phyloP scores from a whole-genome alignment of 2,329 filamentous ascomycete species.

The Cadophora sp. region DNA sequence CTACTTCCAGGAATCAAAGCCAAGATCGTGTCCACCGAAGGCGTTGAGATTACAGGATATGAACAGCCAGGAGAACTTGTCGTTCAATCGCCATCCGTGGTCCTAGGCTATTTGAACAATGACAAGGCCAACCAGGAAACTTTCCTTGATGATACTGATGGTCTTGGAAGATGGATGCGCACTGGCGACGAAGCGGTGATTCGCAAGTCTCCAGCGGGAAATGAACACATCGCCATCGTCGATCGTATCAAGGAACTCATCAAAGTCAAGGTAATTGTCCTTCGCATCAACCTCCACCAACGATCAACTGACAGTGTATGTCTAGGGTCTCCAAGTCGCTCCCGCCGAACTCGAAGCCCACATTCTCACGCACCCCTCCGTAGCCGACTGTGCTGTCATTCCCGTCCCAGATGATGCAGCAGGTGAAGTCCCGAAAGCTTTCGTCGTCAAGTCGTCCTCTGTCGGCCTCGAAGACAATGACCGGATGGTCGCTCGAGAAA shows the following conservation, averaged over 20 bases:
- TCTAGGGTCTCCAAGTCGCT: slow-evolving; percentile 76
- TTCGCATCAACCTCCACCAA: background rate
- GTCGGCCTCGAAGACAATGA: slow-evolving; percentile 61
- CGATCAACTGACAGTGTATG: background rate
- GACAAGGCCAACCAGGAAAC: slow-evolving; percentile 83
- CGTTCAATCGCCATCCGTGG: slow-evolving; percentile 77
- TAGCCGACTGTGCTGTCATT: slow-evolving; percentile 83
- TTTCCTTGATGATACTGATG: slow-evolving; percentile 69
- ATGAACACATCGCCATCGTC: slow-evolving; percentile 85
- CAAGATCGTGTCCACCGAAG: slow-evolving; percentile 71
- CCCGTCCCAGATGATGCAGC: slow-evolving; percentile 68
- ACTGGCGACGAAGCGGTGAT: slow-evolving; percentile 87
- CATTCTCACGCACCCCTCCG: slow-evolving; percentile 74
- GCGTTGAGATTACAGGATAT: slow-evolving; percentile 67
- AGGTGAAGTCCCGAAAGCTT: slow-evolving; percentile 72
- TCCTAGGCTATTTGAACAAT: slow-evolving; percentile 87
- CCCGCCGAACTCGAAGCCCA: slow-evolving; percentile 85
- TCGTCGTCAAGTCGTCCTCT: slow-evolving; percentile 61
- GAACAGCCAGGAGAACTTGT: slow-evolving; percentile 82
- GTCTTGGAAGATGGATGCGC: slow-evolving; percentile 68
- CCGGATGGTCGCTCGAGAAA: slow-evolving; percentile 51
- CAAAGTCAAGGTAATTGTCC: slow-evolving; percentile 72
- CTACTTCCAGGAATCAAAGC: slow-evolving; percentile 69
- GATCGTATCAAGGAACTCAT: slow-evolving; percentile 83
- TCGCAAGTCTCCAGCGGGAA: slow-evolving; percentile 64